phyloP scores from a whole-genome alignment of 2,329 filamentous ascomycete genomes.

The Tricladium varicosporioides region DNA sequence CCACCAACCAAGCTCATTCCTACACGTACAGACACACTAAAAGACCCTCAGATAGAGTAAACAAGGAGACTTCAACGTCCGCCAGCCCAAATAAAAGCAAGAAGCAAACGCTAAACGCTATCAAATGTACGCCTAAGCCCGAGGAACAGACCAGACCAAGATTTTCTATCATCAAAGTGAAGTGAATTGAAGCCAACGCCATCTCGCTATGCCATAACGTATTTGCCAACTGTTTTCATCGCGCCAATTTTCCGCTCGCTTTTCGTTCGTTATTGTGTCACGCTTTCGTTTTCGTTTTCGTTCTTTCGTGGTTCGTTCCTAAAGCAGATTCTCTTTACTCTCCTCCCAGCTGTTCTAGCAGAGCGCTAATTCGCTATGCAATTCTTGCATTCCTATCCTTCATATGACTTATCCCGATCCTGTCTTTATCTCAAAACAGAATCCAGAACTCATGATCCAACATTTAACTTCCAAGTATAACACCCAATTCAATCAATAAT shows the following conservation, averaged over 20 bases:
- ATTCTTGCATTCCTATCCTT: too few relatives aligned
- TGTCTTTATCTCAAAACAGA: background rate
- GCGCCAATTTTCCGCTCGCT: background rate
- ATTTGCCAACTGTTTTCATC: background rate
- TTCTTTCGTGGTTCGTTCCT: background rate
- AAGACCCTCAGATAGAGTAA: background rate
- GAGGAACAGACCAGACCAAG: too few relatives aligned
- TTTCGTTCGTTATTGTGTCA: background rate
- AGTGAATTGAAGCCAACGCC: background rate
- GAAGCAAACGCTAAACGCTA: constrained; percentile 20
- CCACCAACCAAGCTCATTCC: background rate
- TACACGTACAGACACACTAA: background rate
- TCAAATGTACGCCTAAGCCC: constrained; percentile 5
- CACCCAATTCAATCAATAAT: constrained; percentile 50
- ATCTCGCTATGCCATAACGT: background rate
- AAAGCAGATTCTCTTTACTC: background rate
- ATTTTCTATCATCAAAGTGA: too few relatives aligned
- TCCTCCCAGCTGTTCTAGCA: background rate
- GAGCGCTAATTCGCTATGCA: too few relatives aligned
- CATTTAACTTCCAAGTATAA: constrained; percentile 15
- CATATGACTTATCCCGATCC: background rate
- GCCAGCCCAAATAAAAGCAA: background rate
- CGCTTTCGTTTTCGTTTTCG: background rate
- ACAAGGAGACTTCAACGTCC: background rate
- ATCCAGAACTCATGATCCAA: background rate